Evolutionary conservation across 768 basidiomycete genomes (phyloP).

Genomic region (Leccinum broughii): DNA sequence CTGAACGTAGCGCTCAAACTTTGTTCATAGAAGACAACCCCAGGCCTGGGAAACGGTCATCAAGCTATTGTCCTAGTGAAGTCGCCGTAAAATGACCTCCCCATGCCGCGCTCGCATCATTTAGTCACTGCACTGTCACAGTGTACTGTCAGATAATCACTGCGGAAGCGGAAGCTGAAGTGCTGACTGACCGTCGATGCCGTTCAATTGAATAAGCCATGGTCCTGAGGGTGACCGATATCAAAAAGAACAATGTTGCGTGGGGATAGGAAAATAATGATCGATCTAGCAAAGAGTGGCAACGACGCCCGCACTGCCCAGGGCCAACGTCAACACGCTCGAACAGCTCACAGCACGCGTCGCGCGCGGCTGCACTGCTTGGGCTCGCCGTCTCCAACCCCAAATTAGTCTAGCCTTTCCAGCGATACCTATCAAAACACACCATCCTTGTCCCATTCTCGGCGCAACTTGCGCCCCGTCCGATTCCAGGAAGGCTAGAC

Average conservation of each 20-base stretch:
- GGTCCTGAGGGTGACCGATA: background rate
- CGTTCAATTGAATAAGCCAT: constrained; percentile 1
- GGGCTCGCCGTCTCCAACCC: background rate
- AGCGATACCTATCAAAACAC: constrained; percentile 24
- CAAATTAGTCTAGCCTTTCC: constrained; percentile 2
- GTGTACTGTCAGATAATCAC: background rate
- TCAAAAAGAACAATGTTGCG: background rate
- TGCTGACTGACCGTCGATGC: background rate
- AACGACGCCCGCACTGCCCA: background rate
- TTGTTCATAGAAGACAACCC: background rate
- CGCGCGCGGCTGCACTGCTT: background rate
- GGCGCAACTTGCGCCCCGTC: constrained; percentile 1
- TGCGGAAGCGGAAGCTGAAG: background rate
- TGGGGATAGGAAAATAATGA: constrained; percentile 1
- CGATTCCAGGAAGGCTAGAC: constrained; percentile 40
- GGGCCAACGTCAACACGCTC: background rate
- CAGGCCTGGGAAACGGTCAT: background rate
- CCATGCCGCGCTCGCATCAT: background rate
- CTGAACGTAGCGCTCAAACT: background rate
- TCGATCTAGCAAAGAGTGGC: background rate
- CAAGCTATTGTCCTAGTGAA: background rate
- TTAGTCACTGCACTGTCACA: background rate
- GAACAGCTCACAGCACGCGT: background rate
- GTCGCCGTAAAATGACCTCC: background rate
- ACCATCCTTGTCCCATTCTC: constrained; percentile 22